Evolutionary conservation across 106 monocot genomes (phyloP), one percentile per base, ranked within the genome.

Genomic region (Platanthera guangdongensis): DNA sequence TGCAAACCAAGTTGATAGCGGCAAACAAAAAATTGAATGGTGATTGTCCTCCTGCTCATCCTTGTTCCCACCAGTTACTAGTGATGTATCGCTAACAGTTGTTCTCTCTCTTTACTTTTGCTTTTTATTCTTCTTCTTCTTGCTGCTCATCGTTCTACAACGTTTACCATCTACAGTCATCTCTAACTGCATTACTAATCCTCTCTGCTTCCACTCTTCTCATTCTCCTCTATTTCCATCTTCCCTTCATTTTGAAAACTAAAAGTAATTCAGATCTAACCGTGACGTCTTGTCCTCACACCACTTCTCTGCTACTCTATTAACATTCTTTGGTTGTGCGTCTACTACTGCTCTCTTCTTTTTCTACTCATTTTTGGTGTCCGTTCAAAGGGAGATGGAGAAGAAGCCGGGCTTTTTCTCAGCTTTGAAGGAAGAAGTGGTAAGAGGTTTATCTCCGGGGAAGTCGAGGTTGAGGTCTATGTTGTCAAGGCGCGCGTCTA

Each of bases 351-450:
- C 59, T 11, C 11, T 6, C 13, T 4, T 45, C 30, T 47, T 12
- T 22, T 10, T 14, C 18, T 76, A 47, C 63, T 25, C 0, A 2
- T 59, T 8, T 47, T 18, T 15, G 28, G n/a, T 80, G 11, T 47
- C 32, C 18, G 51, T 60, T 54, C n/a, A 16, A 39, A 14, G 13
- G 19, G 48, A 59, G 47, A 95, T 95, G 95, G 95, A 95, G 86
- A 92, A 76, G 80, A 92, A 85, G 80, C 92, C 85, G 52, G 95
- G 95, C 25, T 92, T 95, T 81, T 95, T 95, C 80, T 84, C 90
- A 47, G 88, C 87, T 19, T 76, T 95, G 73, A 91, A 81, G 86
- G 87, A 94, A 79, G 94, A 95, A 79, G 86, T 95, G 39, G 85
- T 88, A 49, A 77, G 89, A 25, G 92, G 92, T 51, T 77, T 92